Evolutionary conservation across 2,329 filamentous ascomycete genomes (phyloP).

Genomic region (Pseudopithomyces maydicus): DNA sequence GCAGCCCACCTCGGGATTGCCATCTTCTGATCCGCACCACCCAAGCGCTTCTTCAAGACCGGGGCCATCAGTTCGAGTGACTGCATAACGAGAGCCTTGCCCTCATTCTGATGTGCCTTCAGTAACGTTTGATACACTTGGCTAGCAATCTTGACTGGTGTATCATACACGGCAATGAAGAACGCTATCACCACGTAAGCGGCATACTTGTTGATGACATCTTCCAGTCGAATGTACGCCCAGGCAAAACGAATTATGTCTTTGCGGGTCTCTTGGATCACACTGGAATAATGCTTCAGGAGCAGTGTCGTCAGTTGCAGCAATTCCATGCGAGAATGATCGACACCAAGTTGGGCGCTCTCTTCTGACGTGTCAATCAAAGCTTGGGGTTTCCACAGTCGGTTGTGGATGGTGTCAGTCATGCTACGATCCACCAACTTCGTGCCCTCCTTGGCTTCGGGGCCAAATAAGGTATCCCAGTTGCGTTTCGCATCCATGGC

Average conservation of each 20-base stretch:
- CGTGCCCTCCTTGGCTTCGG: constrained; percentile 62
- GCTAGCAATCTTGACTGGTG: constrained; percentile 90
- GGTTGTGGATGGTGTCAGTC: constrained; percentile 87
- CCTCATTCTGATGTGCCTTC: constrained; percentile 93
- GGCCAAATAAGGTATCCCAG: constrained; percentile 62
- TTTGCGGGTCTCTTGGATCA: constrained; percentile 89
- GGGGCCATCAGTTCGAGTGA: constrained; percentile 94
- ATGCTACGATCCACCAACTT: constrained; percentile 84
- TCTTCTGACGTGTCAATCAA: constrained; percentile 83
- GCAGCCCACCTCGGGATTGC: constrained; percentile 77
- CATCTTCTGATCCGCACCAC: constrained; percentile 70
- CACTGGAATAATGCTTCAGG: constrained; percentile 89
- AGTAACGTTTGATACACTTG: constrained; percentile 93
- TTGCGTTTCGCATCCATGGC: constrained; percentile 93
- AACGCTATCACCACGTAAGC: constrained; percentile 97
- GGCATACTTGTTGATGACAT: constrained; percentile 98
- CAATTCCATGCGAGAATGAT: constrained; percentile 94
- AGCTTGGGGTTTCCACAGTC: constrained; percentile 87
- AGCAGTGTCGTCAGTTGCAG: constrained; percentile 93
- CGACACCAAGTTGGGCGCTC: constrained; percentile 80
- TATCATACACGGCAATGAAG: constrained; percentile 97
- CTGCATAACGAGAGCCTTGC: constrained; percentile 87
- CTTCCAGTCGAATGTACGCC: constrained; percentile 95
- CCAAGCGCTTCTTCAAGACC: constrained; percentile 84
- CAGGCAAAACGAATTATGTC: constrained; percentile 99